A percentile compares a stretch with the other conserved stretches of the same genome.
These are phyloP conservation scores for Colletotrichum spinosum DNA, from an alignment of 2,329 filamentous ascomycete species.

Conservation along the genomic window DNA sequence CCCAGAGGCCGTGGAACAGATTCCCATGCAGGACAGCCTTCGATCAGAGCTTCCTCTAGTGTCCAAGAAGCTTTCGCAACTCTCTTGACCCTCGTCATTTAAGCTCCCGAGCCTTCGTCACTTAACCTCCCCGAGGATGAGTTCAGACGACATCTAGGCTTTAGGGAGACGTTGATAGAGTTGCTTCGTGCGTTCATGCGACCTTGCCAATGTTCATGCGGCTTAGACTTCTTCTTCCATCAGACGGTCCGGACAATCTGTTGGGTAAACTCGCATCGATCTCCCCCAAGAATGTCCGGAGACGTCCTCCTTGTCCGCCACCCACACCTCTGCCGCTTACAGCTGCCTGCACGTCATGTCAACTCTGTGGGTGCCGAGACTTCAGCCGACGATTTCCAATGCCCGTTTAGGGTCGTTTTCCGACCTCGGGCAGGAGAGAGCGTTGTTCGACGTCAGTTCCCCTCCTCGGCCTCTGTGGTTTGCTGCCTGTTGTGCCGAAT, in stretches of 20 bases:
- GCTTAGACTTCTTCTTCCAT: not conserved
- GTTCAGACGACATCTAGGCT: not conserved
- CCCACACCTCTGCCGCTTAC: not conserved
- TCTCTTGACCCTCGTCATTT: no score
- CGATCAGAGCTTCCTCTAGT: not conserved
- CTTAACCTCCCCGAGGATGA: not conserved
- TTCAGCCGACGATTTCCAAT: not conserved
- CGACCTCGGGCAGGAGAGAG: not conserved
- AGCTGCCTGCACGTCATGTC: not conserved
- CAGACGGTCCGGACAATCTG: not conserved
- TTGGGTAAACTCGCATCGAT: not conserved
- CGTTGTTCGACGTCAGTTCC: not conserved
- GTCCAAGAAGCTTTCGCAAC: no score
- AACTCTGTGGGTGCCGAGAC: conserved; percentile 1
- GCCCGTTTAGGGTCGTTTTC: not conserved
- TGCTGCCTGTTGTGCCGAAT: not conserved
- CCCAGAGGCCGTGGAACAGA: not conserved
- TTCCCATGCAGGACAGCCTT: conserved; percentile 6
- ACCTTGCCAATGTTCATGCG: not conserved
- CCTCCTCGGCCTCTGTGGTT: not conserved
- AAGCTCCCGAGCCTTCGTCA: not conserved
- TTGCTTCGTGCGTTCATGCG: conserved; percentile 16
- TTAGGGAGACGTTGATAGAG: not conserved
- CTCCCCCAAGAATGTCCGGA: no score
- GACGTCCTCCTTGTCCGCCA: not conserved